Percentiles rank a stretch among this genome's conserved stretches.
These are phyloP conservation scores for Tremellales sp. DNA, from an alignment of 1,284 basidiomycete genomes.

Conservation along the genomic window DNA sequence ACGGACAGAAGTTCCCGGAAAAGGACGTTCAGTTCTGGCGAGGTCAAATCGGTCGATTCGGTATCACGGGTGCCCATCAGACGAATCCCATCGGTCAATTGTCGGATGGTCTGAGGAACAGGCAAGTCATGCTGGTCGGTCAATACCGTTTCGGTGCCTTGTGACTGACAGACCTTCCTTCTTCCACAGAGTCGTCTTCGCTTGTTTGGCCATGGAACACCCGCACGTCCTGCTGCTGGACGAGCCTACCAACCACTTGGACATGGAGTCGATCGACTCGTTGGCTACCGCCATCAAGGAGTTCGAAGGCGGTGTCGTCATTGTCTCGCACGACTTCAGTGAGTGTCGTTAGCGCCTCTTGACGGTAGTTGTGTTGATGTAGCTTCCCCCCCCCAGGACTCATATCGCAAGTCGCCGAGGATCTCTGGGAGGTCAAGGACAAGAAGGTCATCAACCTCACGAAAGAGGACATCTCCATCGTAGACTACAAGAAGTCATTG, in stretches of 20 bases:
- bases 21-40: constrained; percentile 89
- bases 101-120: constrained; percentile 94
- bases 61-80: constrained; percentile 90
- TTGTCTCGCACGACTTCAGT: constrained; percentile 97
- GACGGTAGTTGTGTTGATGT: constrained; percentile 28
- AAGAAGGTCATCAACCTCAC: constrained; percentile 91
- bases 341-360: constrained; percentile 38
- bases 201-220: constrained; percentile 76
- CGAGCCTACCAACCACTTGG: constrained; percentile 57
- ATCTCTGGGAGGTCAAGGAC: constrained; percentile 97
- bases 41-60: constrained; percentile 90
- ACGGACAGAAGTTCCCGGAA: constrained; percentile 82
- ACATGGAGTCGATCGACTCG: constrained; percentile 82
- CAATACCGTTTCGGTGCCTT: neutral
- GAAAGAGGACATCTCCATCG: constrained; percentile 79
- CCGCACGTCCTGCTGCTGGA: constrained; percentile 82
- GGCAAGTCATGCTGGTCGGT: constrained; percentile 56
- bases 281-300: constrained; percentile 92
- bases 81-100: constrained; percentile 86
- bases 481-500: constrained; percentile 75
- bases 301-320: constrained; percentile 95
- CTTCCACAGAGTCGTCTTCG: constrained; percentile 53
- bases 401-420: constrained; percentile 91
- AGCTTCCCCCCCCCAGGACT: constrained; percentile 56
- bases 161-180: constrained; percentile 5